These are phyloP conservation scores for Elongisporangium senticosum DNA, from an alignment of 352 stramenopile genomes.

Conservation along the genomic window DNA sequence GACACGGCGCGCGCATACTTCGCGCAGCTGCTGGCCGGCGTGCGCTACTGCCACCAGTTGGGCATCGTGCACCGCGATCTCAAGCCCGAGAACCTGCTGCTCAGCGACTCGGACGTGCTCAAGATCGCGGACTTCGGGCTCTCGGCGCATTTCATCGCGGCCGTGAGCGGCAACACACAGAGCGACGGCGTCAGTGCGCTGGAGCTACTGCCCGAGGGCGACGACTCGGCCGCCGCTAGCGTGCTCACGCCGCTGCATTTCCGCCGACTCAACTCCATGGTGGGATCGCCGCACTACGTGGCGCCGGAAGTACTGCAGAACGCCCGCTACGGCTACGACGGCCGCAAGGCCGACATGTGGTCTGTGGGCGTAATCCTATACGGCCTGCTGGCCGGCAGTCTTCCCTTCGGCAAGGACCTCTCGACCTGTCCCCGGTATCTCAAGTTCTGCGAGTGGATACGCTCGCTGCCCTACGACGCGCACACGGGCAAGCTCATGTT, in stretches of 20 bases:
- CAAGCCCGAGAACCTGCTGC: slow-evolving; percentile 96
- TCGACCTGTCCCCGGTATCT: slow-evolving; percentile 91
- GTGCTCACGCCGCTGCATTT: slow-evolving; percentile 31
- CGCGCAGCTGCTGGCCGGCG: slow-evolving; percentile 81
- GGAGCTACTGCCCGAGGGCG: slow-evolving; percentile 14
- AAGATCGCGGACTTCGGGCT: slow-evolving; percentile 95
- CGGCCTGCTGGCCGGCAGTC: slow-evolving; percentile 86
- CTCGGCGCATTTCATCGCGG: slow-evolving; percentile 88
- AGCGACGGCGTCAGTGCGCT: slow-evolving; percentile 14
- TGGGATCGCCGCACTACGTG: slow-evolving; percentile 96
- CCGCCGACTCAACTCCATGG: slow-evolving; percentile 92
- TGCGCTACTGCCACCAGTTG: slow-evolving; percentile 88
- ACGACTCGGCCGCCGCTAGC: slow-evolving; percentile 13
- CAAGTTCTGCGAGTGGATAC: slow-evolving; percentile 92
- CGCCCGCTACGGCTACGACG: slow-evolving; percentile 86
- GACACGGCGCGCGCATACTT: slow-evolving; percentile 83
- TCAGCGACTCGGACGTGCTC: slow-evolving; percentile 86
- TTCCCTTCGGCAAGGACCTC: slow-evolving; percentile 95
- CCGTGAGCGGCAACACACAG: slow-evolving; percentile 37
- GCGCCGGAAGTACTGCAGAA: slow-evolving; percentile 94
- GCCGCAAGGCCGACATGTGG: slow-evolving; percentile 92
- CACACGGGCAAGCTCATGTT: slow-evolving; percentile 66
- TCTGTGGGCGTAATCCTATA: slow-evolving; percentile 93
- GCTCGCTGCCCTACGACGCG: slow-evolving; percentile 48
- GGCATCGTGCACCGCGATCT: slow-evolving; percentile 94